Evolutionary conservation across 805 yeast species (phyloP), one percentile per base, ranked within the genome.

Genomic region (Suhomyces xylopsoci): DNA sequence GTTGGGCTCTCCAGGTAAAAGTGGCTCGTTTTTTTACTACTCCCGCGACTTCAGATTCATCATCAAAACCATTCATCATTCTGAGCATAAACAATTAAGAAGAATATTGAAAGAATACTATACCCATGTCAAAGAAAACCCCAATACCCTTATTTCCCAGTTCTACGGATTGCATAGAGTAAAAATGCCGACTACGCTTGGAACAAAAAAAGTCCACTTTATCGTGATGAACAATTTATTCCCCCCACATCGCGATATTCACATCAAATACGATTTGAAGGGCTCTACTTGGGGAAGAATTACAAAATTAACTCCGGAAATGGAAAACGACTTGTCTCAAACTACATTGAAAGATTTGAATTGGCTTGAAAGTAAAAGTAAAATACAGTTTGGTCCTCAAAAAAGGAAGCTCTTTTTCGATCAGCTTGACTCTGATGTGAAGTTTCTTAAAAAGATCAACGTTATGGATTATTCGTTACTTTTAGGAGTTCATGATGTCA

Each of bases 211-310:
- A 65, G 89, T 94, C 40, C 96, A 94, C 70, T 93, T 94, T 60
- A 78, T 94, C 51, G 97, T 94, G 32, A 94, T 94, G 99, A 94
- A 94, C 75, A 94, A 94, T 64, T 78, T 94, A 47, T 94, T 96
- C 71, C 98, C 99, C 0, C 96, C 97, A 6, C 90, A 89, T 63
- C 78, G 91, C 47, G 94, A 88, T 56, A 85, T 93, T 51, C 96
- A 91, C 66, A 73, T 81, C 42, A 88, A 91, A 42, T 94, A 83
- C 69, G 99, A 94, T 66, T 79, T 94, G 66, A 94, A 94, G 66
- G 99, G 99, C 1, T 90, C 97, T 0, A 82, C 96, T 0, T 79
- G 88, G 76, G 97, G 97, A 2, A 78, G 96, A 59, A 71, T 69
- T 56, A 90, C 87, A 0, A 66, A 70, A 52, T 62, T 73, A 4